Percentiles rank a stretch among this genome's conserved stretches.
phyloP scores from a whole-genome alignment of 1,139 yeast species.

The Debaryomycetaceae sp. region DNA sequence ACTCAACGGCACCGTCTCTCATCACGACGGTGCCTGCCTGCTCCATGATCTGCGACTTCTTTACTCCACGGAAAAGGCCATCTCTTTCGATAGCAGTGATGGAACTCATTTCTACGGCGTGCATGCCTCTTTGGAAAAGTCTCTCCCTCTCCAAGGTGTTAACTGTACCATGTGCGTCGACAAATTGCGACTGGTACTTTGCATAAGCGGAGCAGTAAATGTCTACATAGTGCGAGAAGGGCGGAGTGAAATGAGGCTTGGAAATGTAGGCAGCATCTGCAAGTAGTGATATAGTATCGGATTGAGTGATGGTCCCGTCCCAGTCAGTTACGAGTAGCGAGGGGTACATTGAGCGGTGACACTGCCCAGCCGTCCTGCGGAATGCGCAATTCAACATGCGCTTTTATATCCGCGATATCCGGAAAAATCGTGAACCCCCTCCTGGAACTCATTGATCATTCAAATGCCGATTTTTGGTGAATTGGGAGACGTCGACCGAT shows the following conservation, averaged over 20 bases:
- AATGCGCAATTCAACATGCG: too few species aligned
- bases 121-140: conserved; percentile 34
- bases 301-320: conserved; percentile 58
- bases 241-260: conserved; percentile 25
- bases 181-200: conserved; percentile 10
- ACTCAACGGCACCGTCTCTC: conserved; percentile 32
- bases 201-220: conserved; percentile 32
- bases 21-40: conserved; percentile 29
- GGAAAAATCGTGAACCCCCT: too few species aligned
- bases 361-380: too few species aligned
- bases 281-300: conserved; percentile 45
- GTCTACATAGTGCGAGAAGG: conserved; percentile 34
- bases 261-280: conserved; percentile 39
- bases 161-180: conserved; percentile 9
- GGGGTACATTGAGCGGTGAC: conserved; percentile 1
- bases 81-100: conserved; percentile 31
- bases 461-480: too few species aligned
- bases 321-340: conserved; percentile 42
- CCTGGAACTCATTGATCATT: too few species aligned
- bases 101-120: conserved; percentile 40
- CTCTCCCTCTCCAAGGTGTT: conserved; percentile 20
- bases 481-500: too few species aligned
- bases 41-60: conserved; percentile 14
- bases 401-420: too few species aligned
- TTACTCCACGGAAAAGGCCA: conserved; percentile 36